phyloP scores from a whole-genome alignment of 1,139 yeast species.

The Yamadazyma triangularis region DNA sequence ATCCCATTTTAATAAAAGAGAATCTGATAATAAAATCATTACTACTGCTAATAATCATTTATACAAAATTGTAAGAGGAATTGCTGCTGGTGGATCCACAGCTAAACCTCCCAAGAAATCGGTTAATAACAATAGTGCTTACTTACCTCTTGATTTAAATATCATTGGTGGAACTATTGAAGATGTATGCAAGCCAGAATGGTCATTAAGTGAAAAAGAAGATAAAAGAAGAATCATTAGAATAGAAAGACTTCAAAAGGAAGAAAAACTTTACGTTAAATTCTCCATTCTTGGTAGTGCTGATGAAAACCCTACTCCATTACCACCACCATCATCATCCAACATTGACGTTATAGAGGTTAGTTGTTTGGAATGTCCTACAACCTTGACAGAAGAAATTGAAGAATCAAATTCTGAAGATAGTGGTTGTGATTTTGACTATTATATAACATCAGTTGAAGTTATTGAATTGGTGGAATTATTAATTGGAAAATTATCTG shows the following conservation, averaged over 20 bases:
- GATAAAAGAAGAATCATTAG: conserved; percentile 57
- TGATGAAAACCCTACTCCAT: conserved; percentile 38
- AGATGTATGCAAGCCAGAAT: conserved; percentile 46
- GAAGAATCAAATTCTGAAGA: conserved; percentile 12
- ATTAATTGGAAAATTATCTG: conserved; percentile 46
- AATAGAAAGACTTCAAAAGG: conserved; percentile 50
- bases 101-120: conserved; percentile 52
- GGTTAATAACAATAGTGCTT: conserved; percentile 28
- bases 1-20: conserved; percentile 4
- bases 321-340: conserved; percentile 31
- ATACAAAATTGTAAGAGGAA: conserved; percentile 50
- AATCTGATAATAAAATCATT: conserved; percentile 12
- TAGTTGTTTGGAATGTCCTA: conserved; percentile 47
- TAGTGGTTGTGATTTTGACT: conserved; percentile 27
- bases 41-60: conserved; percentile 8
- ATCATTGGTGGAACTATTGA: conserved; percentile 41
- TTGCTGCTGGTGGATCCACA: conserved; percentile 55
- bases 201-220: conserved; percentile 42
- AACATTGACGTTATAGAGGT: conserved; percentile 52
- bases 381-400: conserved; percentile 15
- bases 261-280: conserved; percentile 40
- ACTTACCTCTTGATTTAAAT: conserved; percentile 43
- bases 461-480: conserved; percentile 62
- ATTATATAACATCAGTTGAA: conserved; percentile 62
- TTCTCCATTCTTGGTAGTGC: conserved; percentile 54